Percentiles rank a stretch among this genome's conserved stretches.
Evolutionary conservation across 192 early-diverging fungal species (phyloP).

Genomic region (Lunasporangiospora selenospora): DNA sequence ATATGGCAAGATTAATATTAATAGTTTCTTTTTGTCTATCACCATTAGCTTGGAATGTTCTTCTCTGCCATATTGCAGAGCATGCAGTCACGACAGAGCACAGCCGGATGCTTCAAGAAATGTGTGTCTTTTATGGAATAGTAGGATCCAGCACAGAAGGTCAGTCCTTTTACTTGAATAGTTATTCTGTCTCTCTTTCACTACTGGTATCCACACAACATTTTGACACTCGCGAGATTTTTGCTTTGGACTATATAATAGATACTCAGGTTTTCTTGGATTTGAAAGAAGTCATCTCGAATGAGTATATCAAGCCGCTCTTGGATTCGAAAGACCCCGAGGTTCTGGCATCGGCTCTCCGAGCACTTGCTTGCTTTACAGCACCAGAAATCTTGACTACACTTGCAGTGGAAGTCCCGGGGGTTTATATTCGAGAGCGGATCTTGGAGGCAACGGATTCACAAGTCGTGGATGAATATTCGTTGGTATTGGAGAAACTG

Average conservation of each 20-base stretch:
- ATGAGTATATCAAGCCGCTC: conserved; percentile 46
- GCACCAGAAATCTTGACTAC: conserved; percentile 48
- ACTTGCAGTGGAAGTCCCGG: conserved; percentile 48
- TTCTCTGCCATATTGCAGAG: conserved; percentile 52
- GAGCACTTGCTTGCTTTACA: conserved; percentile 49
- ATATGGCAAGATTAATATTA: background rate
- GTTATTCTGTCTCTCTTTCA: too few species aligned
- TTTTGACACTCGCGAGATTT: too few species aligned
- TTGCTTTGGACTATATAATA: too few species aligned
- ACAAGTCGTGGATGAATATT: conserved; percentile 31
- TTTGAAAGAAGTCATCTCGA: conserved; percentile 50
- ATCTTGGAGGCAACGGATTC: conserved; percentile 13
- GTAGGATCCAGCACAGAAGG: conserved; percentile 57
- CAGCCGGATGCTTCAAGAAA: conserved; percentile 33
- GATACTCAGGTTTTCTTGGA: conserved; percentile 53
- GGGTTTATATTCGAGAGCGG: conserved; percentile 19
- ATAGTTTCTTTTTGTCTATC: background rate
- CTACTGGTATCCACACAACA: too few species aligned
- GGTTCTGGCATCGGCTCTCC: conserved; percentile 40
- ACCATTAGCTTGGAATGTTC: conserved; percentile 53
- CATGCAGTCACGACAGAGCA: conserved; percentile 31
- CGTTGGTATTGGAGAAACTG: conserved; percentile 49
- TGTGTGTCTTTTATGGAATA: conserved; percentile 59
- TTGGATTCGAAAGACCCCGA: conserved; percentile 27
- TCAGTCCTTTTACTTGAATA: conserved; percentile 25